phyloP scores from a whole-genome alignment of 768 basidiomycete species.

The Agrocybe praecox region DNA sequence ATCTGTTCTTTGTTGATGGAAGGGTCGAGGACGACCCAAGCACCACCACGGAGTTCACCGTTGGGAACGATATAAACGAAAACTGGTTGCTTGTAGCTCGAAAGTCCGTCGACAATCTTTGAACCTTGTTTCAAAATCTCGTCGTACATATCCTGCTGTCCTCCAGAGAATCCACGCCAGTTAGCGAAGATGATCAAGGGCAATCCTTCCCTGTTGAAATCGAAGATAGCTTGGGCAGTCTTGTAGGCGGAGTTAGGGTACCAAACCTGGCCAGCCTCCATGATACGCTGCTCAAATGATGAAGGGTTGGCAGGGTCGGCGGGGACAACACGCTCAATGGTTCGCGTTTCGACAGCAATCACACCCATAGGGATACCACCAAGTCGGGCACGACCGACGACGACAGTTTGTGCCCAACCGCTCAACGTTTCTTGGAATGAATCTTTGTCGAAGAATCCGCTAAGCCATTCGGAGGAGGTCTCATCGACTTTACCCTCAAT shows the following conservation, averaged over 20 bases:
- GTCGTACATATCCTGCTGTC: slow-evolving; percentile 99
- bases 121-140: slow-evolving; percentile 96
- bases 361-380: slow-evolving; percentile 98
- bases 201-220: slow-evolving; percentile 95
- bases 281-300: slow-evolving; percentile 96
- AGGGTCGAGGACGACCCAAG: slow-evolving; percentile 99
- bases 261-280: slow-evolving; percentile 99
- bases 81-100: slow-evolving; percentile 95
- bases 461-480: slow-evolving; percentile 68
- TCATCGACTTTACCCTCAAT: slow-evolving; percentile 95
- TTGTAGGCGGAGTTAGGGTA: slow-evolving; percentile 99
- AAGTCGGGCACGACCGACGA: slow-evolving; percentile 93
- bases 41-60: slow-evolving; percentile 97
- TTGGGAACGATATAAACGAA: slow-evolving; percentile 99
- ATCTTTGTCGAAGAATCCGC: slow-evolving; percentile 95
- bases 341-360: slow-evolving; percentile 97
- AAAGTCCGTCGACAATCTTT: slow-evolving; percentile 98
- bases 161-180: slow-evolving; percentile 99
- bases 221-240: slow-evolving; percentile 98
- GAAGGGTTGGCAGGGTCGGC: slow-evolving; percentile 97
- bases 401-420: slow-evolving; percentile 99
- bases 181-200: slow-evolving; percentile 99
- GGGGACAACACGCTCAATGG: slow-evolving; percentile 94
- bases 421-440: slow-evolving; percentile 99
- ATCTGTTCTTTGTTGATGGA: slow-evolving; percentile 96